These are phyloP conservation scores for Exserohilum turcica DNA, from an alignment of 2,329 filamentous ascomycete genomes.

Conservation along the genomic window DNA sequence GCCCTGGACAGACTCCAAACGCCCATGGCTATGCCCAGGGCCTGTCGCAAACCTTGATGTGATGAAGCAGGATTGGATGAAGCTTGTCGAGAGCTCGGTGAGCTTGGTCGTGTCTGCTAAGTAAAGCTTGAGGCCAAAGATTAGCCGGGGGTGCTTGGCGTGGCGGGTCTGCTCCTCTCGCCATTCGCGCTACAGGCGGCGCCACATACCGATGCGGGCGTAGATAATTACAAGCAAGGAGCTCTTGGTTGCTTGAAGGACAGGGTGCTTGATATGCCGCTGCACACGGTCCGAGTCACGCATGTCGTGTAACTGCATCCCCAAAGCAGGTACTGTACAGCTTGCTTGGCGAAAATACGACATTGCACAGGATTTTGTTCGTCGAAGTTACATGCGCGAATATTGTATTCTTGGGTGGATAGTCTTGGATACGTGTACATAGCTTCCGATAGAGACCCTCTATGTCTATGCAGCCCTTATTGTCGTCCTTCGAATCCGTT, in stretches of 20 bases:
- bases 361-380: background rate
- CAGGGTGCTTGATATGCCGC: background rate
- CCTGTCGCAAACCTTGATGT: background rate
- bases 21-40: background rate
- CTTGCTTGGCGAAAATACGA: conserved; percentile 12
- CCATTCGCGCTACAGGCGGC: background rate
- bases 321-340: background rate
- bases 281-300: background rate
- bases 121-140: conserved; percentile 11
- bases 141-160: background rate
- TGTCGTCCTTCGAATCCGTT: conserved; percentile 68
- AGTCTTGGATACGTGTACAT: background rate
- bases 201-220: background rate
- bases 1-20: background rate
- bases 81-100: conserved; percentile 11
- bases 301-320: background rate
- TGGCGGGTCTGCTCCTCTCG: conserved; percentile 11
- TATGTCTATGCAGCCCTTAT: conserved; percentile 35
- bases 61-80: background rate
- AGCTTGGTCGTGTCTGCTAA: background rate
- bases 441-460: conserved; percentile 27
- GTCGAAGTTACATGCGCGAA: too few relatives aligned
- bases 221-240: too few relatives aligned
- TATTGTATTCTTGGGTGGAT: background rate
- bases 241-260: background rate